These are phyloP conservation scores for Goniomonas avonlea DNA, from an alignment of 78 protist genomes.

Conservation along the genomic window DNA sequence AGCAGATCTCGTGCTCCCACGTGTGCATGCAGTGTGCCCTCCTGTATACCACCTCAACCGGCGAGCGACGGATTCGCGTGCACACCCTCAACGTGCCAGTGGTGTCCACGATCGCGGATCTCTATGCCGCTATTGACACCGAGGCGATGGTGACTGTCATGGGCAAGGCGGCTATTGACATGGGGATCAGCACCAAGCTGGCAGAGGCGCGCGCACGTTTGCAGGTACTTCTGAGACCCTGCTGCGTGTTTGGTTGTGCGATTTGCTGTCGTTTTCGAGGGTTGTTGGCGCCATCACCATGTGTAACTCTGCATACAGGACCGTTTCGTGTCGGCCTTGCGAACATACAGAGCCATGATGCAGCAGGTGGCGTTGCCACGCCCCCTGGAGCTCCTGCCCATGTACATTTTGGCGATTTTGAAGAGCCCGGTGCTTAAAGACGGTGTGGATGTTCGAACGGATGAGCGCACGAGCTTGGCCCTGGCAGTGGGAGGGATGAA, in stretches of 20 bases:
- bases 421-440: neutral
- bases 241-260: neutral
- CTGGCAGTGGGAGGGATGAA: neutral
- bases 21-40: constrained; percentile 4
- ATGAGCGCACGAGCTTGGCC: neutral
- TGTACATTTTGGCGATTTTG: neutral
- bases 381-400: neutral
- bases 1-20: constrained; percentile 1
- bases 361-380: neutral
- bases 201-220: no score
- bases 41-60: constrained; percentile 6
- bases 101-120: neutral
- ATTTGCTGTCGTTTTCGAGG: neutral
- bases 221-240: neutral
- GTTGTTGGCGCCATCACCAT: neutral
- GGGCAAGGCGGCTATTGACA: neutral
- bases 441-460: neutral
- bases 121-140: neutral
- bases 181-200: no score
- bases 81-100: constrained; percentile 17
- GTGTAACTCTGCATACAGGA: no score
- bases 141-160: no score
- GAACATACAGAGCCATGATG: neutral
- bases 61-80: constrained; percentile 26
- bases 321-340: neutral